These are phyloP conservation scores for Beta lomatogona DNA, from an alignment of 179 eudicot genomes.

Conservation along the genomic window DNA sequence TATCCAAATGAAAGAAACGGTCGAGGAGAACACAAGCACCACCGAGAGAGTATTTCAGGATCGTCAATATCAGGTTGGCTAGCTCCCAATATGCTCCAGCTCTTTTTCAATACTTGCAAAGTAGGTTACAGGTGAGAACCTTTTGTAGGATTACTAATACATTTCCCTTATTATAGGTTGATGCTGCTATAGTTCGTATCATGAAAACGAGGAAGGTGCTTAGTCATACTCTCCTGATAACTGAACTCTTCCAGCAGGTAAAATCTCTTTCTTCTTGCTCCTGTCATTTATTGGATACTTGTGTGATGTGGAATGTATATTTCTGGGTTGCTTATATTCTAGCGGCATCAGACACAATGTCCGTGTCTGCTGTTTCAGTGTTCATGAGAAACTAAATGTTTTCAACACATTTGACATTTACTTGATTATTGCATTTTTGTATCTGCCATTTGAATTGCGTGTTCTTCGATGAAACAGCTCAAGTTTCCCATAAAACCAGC, in stretches of 20 bases:
- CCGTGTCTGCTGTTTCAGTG: not conserved
- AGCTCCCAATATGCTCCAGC: not conserved
- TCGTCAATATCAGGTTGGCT: constrained; percentile 92
- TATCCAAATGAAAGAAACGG: constrained; percentile 98
- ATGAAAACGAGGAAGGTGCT: constrained; percentile 98
- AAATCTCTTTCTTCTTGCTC: not conserved
- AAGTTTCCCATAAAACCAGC: constrained; percentile 96
- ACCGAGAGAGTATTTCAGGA: constrained; percentile 99
- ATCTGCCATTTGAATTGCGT: not conserved
- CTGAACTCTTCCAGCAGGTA: constrained; percentile 99
- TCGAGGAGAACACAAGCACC: constrained; percentile 93
- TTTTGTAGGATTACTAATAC: constrained; percentile 8
- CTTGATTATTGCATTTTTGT: not conserved
- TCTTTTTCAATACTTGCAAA: not conserved
- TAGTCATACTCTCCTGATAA: constrained; percentile 92
- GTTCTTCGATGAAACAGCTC: constrained; percentile 58
- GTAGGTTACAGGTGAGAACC: not conserved
- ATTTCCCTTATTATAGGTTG: constrained; percentile 52
- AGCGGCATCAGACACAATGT: not conserved
- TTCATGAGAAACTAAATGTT: not conserved
- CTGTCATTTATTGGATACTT: not conserved
- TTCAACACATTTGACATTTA: not conserved
- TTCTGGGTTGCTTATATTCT: not conserved
- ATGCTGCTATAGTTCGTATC: constrained; percentile 98
- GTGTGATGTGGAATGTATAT: not conserved